Conservation (phyloP, 192 early-diverging fungal species). For the Coemansia sp. region DNA sequence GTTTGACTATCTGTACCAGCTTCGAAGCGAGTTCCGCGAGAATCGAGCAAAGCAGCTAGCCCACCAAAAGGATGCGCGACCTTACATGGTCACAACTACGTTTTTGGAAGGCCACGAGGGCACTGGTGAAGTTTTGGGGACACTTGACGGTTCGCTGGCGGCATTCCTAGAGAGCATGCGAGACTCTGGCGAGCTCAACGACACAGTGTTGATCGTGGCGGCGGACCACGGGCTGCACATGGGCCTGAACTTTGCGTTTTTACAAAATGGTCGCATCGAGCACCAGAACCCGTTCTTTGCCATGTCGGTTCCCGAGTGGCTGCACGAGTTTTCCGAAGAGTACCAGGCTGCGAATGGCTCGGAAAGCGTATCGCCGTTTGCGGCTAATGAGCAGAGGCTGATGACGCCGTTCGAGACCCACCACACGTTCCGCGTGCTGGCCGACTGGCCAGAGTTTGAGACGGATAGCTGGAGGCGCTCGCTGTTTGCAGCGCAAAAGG, state of each 20-base stretch:
- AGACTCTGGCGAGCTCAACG: conserved; percentile 34
- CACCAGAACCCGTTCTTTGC: conserved; percentile 49
- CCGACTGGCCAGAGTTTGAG: conserved; percentile 38
- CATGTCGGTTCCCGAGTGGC: conserved; percentile 34
- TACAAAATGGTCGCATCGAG: conserved; percentile 44
- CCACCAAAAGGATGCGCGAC: conserved; percentile 1
- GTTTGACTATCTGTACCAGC: conserved; percentile 41
- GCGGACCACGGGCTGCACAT: conserved; percentile 49
- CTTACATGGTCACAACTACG: conserved; percentile 35
- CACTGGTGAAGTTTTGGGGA: conserved; percentile 43
- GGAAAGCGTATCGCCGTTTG: conserved; percentile 25
- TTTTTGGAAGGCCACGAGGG: conserved; percentile 51
- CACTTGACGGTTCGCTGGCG: conserved; percentile 24
- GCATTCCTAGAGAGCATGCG: conserved; percentile 28
- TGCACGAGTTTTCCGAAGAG: conserved; percentile 28
- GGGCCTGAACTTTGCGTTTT: conserved; percentile 47
- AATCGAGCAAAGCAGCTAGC: neutral
- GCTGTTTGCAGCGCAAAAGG: conserved; percentile 28
- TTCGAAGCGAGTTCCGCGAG: conserved; percentile 19
- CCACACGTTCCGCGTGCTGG: conserved; percentile 38
- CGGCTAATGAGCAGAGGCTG: conserved; percentile 41
- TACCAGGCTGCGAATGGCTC: conserved; percentile 13
- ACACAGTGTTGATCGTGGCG: conserved; percentile 34
- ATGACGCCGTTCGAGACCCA: conserved; percentile 43
- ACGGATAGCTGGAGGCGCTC: conserved; percentile 24